phyloP scores from a whole-genome alignment of 331 rosid genomes.

The Pyrus hybrid region DNA sequence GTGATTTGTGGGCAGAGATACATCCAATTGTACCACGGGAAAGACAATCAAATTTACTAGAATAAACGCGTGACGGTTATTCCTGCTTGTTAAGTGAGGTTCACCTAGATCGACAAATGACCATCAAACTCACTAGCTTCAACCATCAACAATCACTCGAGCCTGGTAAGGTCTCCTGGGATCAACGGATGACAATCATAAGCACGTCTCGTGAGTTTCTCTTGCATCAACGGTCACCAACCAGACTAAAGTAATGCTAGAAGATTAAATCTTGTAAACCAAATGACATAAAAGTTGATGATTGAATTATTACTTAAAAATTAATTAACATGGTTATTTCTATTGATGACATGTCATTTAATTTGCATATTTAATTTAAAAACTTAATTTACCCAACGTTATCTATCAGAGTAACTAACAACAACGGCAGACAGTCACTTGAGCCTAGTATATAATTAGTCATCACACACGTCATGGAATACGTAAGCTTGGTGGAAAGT shows the following conservation, averaged over 20 bases:
- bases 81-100: neutral
- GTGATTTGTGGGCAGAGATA: neutral
- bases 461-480: neutral
- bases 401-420: fast-evolving
- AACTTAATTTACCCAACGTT: too few relatives aligned
- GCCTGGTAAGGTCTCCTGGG: neutral
- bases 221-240: too few relatives aligned
- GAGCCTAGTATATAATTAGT: neutral
- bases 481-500: neutral
- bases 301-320: too few relatives aligned
- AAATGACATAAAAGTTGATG: too few relatives aligned
- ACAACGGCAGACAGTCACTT: neutral
- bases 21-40: neutral
- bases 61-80: too few relatives aligned
- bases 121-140: neutral
- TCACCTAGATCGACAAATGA: too few relatives aligned
- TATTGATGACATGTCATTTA: fast-evolving
- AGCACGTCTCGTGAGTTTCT: neutral
- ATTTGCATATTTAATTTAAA: too few relatives aligned
- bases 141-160: neutral
- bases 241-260: too few relatives aligned
- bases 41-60: neutral
- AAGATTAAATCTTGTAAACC: too few relatives aligned
- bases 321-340: too few relatives aligned
- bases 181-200: neutral